Evolutionary conservation across 768 basidiomycete species (phyloP).

Genomic region (Suillus hirtellus): DNA sequence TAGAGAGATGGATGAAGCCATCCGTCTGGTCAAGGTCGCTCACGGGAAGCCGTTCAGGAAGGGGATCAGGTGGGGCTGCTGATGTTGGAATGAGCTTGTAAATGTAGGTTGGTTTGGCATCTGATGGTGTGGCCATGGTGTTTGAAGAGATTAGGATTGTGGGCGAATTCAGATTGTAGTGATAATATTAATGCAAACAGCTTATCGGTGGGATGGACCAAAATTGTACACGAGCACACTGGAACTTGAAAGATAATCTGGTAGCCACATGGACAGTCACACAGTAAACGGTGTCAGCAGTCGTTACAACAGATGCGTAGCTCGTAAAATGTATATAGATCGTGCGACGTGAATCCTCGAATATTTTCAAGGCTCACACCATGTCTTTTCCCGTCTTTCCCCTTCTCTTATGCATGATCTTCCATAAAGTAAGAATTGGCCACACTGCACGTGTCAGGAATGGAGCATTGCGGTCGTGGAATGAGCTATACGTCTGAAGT

Average conservation of each 20-base stretch:
- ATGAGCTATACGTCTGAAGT: conserved; percentile 39
- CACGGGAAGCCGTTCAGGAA: conserved; percentile 50
- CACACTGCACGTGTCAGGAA: conserved; percentile 24
- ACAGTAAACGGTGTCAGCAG: neutral
- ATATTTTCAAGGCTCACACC: neutral
- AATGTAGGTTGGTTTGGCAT: conserved; percentile 46
- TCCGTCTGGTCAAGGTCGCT: conserved; percentile 47
- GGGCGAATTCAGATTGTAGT: neutral
- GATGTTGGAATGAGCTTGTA: conserved; percentile 59
- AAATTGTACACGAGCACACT: neutral
- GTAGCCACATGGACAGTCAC: neutral
- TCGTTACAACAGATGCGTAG: neutral
- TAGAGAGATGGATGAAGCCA: conserved; percentile 59
- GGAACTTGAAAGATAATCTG: neutral
- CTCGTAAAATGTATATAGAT: neutral
- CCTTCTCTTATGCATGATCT: neutral
- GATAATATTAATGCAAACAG: neutral
- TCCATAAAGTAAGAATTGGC: conserved; percentile 19
- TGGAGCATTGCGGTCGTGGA: conserved; percentile 20
- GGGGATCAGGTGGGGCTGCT: conserved; percentile 37
- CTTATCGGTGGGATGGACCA: neutral
- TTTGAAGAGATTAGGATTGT: neutral
- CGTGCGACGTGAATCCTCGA: too few species aligned
- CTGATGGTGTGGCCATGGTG: conserved; percentile 13
- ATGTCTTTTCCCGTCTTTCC: neutral